Percentiles rank a stretch among this genome's conserved stretches.
phyloP scores from a whole-genome alignment of 2,329 filamentous ascomycete species.

The Sclerotinia minor region DNA sequence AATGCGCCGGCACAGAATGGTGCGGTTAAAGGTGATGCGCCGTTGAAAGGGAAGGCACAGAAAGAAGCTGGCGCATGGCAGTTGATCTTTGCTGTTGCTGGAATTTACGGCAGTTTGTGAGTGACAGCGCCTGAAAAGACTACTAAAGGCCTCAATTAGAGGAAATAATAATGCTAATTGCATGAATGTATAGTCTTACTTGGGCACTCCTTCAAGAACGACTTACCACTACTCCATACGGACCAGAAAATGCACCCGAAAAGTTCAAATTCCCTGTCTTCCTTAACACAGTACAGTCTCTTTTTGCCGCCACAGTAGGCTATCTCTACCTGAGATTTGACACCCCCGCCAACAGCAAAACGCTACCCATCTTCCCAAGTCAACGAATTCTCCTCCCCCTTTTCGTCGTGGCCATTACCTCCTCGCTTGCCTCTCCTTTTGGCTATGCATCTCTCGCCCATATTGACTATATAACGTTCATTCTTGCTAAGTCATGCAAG shows the following conservation, averaged over 20 bases:
- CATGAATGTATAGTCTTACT: slow-evolving; percentile 63
- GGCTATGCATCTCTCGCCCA: slow-evolving; percentile 90
- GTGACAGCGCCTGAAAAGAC: slow-evolving; percentile 33
- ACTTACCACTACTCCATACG: slow-evolving; percentile 89
- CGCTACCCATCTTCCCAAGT: slow-evolving; percentile 74
- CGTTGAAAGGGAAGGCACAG: slow-evolving; percentile 32
- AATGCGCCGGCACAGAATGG: slow-evolving; percentile 27
- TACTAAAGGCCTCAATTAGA: neutral
- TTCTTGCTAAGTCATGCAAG: slow-evolving; percentile 97
- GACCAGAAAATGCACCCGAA: slow-evolving; percentile 60
- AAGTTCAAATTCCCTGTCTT: slow-evolving; percentile 93
- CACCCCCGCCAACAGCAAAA: slow-evolving; percentile 53
- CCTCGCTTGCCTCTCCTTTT: slow-evolving; percentile 88
- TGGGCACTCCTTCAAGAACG: slow-evolving; percentile 98
- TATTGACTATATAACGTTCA: slow-evolving; percentile 97
- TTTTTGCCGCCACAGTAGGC: slow-evolving; percentile 81
- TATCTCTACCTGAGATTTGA: slow-evolving; percentile 74
- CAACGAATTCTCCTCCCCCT: slow-evolving; percentile 73
- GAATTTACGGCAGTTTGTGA: slow-evolving; percentile 97
- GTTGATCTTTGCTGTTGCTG: slow-evolving; percentile 82
- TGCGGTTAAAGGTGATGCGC: slow-evolving; percentile 41
- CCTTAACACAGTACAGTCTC: slow-evolving; percentile 92
- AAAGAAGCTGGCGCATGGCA: slow-evolving; percentile 67
- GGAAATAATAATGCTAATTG: slow-evolving; percentile 10
- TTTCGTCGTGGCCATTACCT: slow-evolving; percentile 81